phyloP scores from a whole-genome alignment of 1,284 basidiomycete genomes.

The Ganoderma boninense region DNA sequence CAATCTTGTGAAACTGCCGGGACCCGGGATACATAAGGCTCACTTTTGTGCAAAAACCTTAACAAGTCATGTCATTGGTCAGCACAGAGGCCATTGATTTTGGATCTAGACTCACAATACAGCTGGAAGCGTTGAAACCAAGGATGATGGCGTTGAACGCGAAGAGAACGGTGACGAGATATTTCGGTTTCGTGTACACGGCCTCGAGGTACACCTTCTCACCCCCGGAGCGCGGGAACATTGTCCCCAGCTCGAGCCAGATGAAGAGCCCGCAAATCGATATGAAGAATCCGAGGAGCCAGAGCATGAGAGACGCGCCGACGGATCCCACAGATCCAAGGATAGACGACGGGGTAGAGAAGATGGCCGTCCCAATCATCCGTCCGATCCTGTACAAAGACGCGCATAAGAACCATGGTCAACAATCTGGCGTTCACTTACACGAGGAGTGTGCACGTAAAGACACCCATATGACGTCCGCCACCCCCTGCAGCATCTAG shows the following conservation, averaged over 20 bases:
- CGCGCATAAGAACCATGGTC: not conserved
- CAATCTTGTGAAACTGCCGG: not conserved
- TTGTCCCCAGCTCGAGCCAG: constrained; percentile 80
- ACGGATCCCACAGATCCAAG: constrained; percentile 69
- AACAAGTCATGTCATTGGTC: not conserved
- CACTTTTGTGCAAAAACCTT: constrained; percentile 43
- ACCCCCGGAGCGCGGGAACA: constrained; percentile 61
- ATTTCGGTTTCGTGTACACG: constrained; percentile 69
- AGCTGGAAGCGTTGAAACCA: constrained; percentile 65
- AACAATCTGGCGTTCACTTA: constrained; percentile 35
- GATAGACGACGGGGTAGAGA: constrained; percentile 70
- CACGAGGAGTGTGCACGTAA: constrained; percentile 43
- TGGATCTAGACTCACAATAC: constrained; percentile 53
- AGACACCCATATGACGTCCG: constrained; percentile 42
- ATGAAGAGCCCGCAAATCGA: constrained; percentile 74
- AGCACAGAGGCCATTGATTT: not conserved
- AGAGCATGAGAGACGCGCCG: constrained; percentile 72
- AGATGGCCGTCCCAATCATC: constrained; percentile 70
- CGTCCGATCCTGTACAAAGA: constrained; percentile 51
- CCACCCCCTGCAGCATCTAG: constrained; percentile 42
- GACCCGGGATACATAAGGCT: not conserved
- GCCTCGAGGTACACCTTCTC: constrained; percentile 84
- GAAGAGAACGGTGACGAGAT: constrained; percentile 67
- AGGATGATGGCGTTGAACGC: constrained; percentile 67
- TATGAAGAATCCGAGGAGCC: constrained; percentile 72